Conservation (phyloP, 257 asterid species). For the Ocimum tenuiflorum region DNA sequence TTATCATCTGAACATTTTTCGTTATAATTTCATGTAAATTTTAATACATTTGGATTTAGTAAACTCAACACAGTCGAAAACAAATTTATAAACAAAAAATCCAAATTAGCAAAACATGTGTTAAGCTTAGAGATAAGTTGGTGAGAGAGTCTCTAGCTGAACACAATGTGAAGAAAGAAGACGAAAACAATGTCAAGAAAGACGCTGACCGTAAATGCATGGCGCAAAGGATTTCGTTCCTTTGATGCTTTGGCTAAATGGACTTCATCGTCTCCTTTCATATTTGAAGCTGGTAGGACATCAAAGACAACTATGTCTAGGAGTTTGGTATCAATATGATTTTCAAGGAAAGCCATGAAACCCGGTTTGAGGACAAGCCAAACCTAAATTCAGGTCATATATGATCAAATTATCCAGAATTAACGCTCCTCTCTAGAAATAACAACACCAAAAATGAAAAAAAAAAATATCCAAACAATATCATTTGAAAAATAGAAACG, state of each 20-base stretch:
- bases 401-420: not conserved
- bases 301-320: conserved; percentile 73
- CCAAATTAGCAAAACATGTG: not conserved
- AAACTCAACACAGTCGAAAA: not conserved
- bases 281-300: conserved; percentile 43
- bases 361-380: conserved; percentile 94
- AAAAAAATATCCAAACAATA: not conserved
- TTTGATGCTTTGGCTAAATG: conserved; percentile 49
- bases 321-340: conserved; percentile 64
- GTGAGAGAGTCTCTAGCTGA: not conserved
- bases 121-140: not conserved
- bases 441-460: not conserved
- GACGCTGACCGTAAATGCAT: conserved; percentile 66
- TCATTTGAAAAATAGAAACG: conserved; percentile 3
- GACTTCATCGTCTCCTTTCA: conserved; percentile 40
- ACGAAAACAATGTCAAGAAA: not conserved
- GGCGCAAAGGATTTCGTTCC: conserved; percentile 63
- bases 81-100: not conserved
- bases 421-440: not conserved
- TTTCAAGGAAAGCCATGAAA: conserved; percentile 76
- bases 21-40: not conserved
- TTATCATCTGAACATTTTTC: not conserved
- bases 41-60: not conserved
- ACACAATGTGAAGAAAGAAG: conserved; percentile 3
- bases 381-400: conserved; percentile 46